Percentiles rank a stretch among this genome's conserved stretches.
phyloP scores from a whole-genome alignment of 2,329 filamentous ascomycete genomes.

The Claviceps lovelessii region DNA sequence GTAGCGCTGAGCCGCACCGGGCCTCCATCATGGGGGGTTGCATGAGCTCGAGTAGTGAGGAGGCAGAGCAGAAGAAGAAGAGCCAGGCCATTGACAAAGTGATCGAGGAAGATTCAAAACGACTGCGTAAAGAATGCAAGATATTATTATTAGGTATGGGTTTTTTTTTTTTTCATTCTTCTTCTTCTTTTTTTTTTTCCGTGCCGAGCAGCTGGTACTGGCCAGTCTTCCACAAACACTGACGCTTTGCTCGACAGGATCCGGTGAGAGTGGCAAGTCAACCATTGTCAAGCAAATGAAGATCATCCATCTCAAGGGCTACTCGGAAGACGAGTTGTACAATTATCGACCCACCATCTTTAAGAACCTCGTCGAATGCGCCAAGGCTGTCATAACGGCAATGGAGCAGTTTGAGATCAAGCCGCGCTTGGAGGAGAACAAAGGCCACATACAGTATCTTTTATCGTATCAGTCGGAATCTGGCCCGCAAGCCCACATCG shows the following conservation, averaged over 20 bases:
- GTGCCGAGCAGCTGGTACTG: neutral
- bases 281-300: slow-evolving; percentile 99
- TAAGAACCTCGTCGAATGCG: slow-evolving; percentile 95
- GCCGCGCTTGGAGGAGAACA: slow-evolving; percentile 56
- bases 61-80: slow-evolving; percentile 86
- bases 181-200: neutral
- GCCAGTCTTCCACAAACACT: slow-evolving; percentile 4
- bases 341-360: slow-evolving; percentile 94
- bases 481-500: slow-evolving; percentile 73
- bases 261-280: slow-evolving; percentile 95
- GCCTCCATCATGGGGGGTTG: slow-evolving; percentile 68
- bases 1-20: slow-evolving; percentile 5
- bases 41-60: slow-evolving; percentile 77
- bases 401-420: slow-evolving; percentile 87
- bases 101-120: slow-evolving; percentile 86
- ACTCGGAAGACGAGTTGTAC: slow-evolving; percentile 82
- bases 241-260: slow-evolving; percentile 44
- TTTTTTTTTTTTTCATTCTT: too few relatives aligned
- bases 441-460: slow-evolving; percentile 63
- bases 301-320: slow-evolving; percentile 97
- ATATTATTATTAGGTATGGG: slow-evolving; percentile 75
- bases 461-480: slow-evolving; percentile 81
- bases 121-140: slow-evolving; percentile 94
- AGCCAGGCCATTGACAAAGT: slow-evolving; percentile 91
- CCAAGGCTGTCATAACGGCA: slow-evolving; percentile 79